Conservation (phyloP, 441 rosid species). For the Rhodomyrtus psidioides region DNA sequence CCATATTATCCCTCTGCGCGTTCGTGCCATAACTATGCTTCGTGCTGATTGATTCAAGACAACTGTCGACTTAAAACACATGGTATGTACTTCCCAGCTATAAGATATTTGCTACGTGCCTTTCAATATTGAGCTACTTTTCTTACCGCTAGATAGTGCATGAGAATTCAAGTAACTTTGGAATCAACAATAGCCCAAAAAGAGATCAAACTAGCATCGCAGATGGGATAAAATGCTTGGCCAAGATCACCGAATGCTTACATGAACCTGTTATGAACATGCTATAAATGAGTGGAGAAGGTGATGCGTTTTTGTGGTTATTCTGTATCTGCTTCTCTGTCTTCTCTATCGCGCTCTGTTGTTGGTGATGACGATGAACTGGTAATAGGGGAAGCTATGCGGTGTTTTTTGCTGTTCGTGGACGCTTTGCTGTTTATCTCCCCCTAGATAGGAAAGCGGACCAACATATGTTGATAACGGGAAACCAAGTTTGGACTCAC, state of each 20-base stretch:
- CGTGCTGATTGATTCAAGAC: neutral
- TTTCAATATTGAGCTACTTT: neutral
- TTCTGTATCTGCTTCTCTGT: too few relatives aligned
- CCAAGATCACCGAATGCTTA: neutral
- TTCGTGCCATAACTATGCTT: neutral
- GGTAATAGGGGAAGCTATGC: too few relatives aligned
- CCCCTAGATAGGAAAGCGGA: too few relatives aligned
- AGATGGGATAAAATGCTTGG: neutral
- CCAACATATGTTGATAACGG: conserved; percentile 32
- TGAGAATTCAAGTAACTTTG: neutral
- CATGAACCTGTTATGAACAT: too few relatives aligned
- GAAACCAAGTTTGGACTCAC: conserved; percentile 40
- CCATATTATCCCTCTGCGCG: neutral
- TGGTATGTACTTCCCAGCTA: neutral
- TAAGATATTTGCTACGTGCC: neutral
- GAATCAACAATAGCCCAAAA: neutral
- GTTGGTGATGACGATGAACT: too few relatives aligned
- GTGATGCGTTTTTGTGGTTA: too few relatives aligned
- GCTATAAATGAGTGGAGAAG: too few relatives aligned
- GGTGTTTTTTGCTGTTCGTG: too few relatives aligned
- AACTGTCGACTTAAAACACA: neutral
- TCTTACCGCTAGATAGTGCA: neutral
- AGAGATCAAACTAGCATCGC: neutral
- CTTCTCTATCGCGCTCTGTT: too few relatives aligned
- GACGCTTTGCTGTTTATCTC: too few relatives aligned